Conservation (phyloP, 345 rosid genomes). For the Eucalyptus pauciflora region DNA sequence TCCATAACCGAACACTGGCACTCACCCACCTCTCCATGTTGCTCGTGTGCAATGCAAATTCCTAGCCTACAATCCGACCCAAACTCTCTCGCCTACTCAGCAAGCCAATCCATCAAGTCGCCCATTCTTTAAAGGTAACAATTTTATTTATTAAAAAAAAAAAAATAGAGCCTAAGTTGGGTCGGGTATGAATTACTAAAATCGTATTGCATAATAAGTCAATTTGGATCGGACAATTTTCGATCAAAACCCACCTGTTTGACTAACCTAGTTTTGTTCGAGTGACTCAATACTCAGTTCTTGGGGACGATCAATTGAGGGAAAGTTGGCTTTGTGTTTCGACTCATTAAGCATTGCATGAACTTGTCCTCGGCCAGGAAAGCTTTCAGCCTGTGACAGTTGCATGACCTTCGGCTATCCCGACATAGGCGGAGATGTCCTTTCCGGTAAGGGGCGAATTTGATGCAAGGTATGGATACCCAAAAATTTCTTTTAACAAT, state of each 20-base stretch:
- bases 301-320: not conserved
- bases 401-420: not conserved
- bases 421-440: not conserved
- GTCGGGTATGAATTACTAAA: not conserved
- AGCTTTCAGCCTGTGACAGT: not conserved
- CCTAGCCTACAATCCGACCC: not conserved
- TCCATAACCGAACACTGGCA: not conserved
- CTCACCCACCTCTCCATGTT: not conserved
- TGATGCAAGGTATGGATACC: not conserved
- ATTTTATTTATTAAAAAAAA: not conserved
- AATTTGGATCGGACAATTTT: not conserved
- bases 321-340: not conserved
- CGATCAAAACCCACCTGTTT: rapidly evolving
- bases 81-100: not conserved
- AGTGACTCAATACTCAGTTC: rapidly evolving
- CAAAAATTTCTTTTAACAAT: not conserved
- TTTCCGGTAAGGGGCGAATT: not conserved
- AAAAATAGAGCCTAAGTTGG: not conserved
- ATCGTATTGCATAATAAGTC: not conserved
- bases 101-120: not conserved
- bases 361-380: not conserved
- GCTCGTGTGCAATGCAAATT: not conserved
- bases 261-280: rapidly evolving
- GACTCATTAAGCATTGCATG: not conserved
- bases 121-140: not conserved